Base-by-base conservation (phyloP, 108 stramenopile genomes). In the Bacterosira constricta region DNA sequence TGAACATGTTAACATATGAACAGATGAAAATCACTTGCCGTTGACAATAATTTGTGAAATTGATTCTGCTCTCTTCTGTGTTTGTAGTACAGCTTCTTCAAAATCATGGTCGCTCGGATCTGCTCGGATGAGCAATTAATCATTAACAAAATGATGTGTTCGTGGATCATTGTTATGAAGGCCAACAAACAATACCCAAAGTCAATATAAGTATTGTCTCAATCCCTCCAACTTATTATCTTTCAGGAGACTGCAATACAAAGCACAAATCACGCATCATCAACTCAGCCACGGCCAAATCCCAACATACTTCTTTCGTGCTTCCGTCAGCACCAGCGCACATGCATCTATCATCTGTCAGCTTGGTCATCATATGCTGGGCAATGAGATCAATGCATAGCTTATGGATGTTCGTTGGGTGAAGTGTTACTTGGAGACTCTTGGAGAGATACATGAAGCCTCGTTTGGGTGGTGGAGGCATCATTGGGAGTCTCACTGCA, bases 241-340 rank as follows among this genome's bases (percentile, higher is more conserved):
- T 3, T 83, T 83, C 10, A 72, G 73, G 20, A 41, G 72, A 58
- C 62, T 55, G 47, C 91, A 93, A 51, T 90, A 80, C 17, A 85
- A 63, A 70, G 26, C 88, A 83, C 36, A 93, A 63, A 11, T 90
- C 89, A 63, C 90, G 91, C 15, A 89, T 86, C 87, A 90, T 86
- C 13, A 93, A 68, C 58, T 93, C 91, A 7, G 91, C 89, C 17
- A 93, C 91, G 15, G 89, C 91, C 62, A 89, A 63, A 77, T 93
- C 91, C 91, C 91, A 93, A 36, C 71, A 35, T 87, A 85, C 36
- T 74, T 82, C 50, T 93, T 81, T 13, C 91, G 45, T 49, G 85
- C 89, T 55, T 93, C 88, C n/a, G 83, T 71, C 20, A 93, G 61
- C 13, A 93, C 85, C 29, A 70, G 49, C n/a, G 88, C 87, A 45